Base-by-base conservation (phyloP, 2,329 filamentous ascomycete species). In the Triangularia setosa region DNA sequence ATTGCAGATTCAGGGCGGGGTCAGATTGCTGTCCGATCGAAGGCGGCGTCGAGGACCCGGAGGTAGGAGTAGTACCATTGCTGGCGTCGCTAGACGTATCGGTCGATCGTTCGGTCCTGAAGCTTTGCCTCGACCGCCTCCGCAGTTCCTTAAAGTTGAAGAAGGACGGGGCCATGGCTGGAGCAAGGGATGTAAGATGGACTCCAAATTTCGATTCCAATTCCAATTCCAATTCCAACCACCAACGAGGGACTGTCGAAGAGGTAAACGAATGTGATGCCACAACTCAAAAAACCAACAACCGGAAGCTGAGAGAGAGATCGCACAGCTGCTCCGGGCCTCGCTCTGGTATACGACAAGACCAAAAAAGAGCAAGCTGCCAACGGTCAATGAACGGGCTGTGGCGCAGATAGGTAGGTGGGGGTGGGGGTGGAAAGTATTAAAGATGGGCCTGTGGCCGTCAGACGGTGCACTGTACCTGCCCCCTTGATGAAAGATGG, bases 71-170 rank as follows among this genome's bases (percentile, higher is more conserved):
- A 30, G 85, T 87, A 70, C 83, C 84, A 70, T 85, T 82, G 72
- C 81, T 84, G 48, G 83, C 84, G 73, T 87, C 86, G 74, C 85
- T 87, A 56, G 84, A 86, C 8, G 83, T 83, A 71, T 89, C 86
- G 57, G 83, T 86, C 48, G 87, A 86, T 66, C 81, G 83, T 48
- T 85, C 84, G 57, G 86, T 88, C 65, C 84, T 87, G 78, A 93
- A 89, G 80, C 88, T 93, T 66, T 88, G 85, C 75, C 83, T 89
- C 63, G 91, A 95, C 71, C 89, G 88, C 71, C 91, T 87, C 71
- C 91, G 90, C 63, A 96, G 79, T 73, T 90, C 87, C 77, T 87
- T 91, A 72, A 85, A 76, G 69, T 76, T 84, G 67, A 95, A 83
- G 73, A 96, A 91, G 53, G 88, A 79, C 33, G 85, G 83, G 63